phyloP scores from a whole-genome alignment of 2,329 filamentous ascomycete genomes.

The Periglandula ipomoeae region DNA sequence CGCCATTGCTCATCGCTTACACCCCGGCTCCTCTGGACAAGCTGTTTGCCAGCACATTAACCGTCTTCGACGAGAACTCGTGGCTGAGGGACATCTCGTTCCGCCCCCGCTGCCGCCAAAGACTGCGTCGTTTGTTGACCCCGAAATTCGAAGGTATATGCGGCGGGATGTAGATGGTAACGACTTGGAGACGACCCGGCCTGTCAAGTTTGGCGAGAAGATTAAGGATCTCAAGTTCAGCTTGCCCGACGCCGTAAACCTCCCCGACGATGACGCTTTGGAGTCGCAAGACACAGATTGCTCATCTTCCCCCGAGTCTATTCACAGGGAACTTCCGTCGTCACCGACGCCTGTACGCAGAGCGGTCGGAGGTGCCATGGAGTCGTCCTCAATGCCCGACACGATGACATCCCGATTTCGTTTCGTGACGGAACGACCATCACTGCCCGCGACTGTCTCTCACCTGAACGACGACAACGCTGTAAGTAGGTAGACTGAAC shows the following conservation, averaged over 20 bases:
- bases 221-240: slow-evolving; percentile 23
- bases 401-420: background rate
- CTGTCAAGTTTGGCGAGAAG: slow-evolving; percentile 23
- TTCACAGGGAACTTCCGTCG: slow-evolving; percentile 1
- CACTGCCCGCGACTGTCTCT: background rate
- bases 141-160: slow-evolving; percentile 24
- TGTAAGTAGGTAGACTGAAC: background rate
- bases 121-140: slow-evolving; percentile 13
- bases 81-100: slow-evolving; percentile 32
- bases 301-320: slow-evolving; percentile 4
- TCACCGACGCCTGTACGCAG: slow-evolving; percentile 10
- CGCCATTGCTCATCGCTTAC: slow-evolving; percentile 29
- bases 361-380: background rate
- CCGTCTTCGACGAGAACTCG: slow-evolving; percentile 24
- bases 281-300: background rate
- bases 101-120: slow-evolving; percentile 28
- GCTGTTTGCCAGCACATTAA: slow-evolving; percentile 29
- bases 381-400: background rate
- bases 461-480: background rate
- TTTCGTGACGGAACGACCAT: background rate
- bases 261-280: slow-evolving; percentile 7
- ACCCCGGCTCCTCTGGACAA: slow-evolving; percentile 29
- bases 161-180: slow-evolving; percentile 17
- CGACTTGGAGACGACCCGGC: slow-evolving; percentile 17
- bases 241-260: slow-evolving; percentile 13